These are phyloP conservation scores for Linum lewisii DNA, from an alignment of 345 rosid genomes.

Conservation along the genomic window DNA sequence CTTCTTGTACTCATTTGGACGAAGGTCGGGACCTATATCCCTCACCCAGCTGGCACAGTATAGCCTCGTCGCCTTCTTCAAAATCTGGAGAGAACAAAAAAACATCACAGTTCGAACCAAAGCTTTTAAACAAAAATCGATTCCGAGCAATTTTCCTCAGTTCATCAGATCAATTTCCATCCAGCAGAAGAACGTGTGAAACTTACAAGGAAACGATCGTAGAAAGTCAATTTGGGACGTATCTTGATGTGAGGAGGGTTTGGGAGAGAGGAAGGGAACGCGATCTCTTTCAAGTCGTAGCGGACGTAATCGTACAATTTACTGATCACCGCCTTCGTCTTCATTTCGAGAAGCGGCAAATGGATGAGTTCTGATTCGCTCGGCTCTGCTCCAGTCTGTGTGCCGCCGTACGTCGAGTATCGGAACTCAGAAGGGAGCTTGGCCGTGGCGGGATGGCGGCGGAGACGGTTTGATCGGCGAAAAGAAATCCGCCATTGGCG, in stretches of 20 bases:
- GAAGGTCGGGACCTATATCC: slow-evolving; percentile 90
- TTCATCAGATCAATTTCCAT: neutral
- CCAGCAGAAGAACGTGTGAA: neutral
- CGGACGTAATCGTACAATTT: slow-evolving; percentile 67
- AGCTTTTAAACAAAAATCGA: neutral
- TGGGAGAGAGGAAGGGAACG: slow-evolving; percentile 83
- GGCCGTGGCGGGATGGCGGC: neutral
- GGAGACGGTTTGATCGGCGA: neutral
- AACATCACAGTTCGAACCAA: neutral
- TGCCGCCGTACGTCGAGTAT: too few species aligned
- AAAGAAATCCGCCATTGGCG: too few species aligned
- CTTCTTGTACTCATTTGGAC: slow-evolving; percentile 73
- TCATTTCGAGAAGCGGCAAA: slow-evolving; percentile 26
- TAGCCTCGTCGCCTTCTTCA: slow-evolving; percentile 88
- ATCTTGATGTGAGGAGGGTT: slow-evolving; percentile 75
- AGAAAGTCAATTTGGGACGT: slow-evolving; percentile 76
- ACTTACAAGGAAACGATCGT: slow-evolving; percentile 54
- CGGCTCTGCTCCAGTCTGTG: neutral
- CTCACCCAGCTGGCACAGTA: slow-evolving; percentile 91
- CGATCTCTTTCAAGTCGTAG: slow-evolving; percentile 78
- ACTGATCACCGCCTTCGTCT: slow-evolving; percentile 39
- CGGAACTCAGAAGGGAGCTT: neutral
- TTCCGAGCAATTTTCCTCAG: too few species aligned
- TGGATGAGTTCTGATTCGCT: too few species aligned
- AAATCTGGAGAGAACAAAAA: slow-evolving; percentile 37